A percentile compares a stretch with the other conserved stretches of the same genome.
These are phyloP conservation scores for Zancudomyces culisetae DNA, from an alignment of 371 early-diverging fungal species.

Conservation along the genomic window DNA sequence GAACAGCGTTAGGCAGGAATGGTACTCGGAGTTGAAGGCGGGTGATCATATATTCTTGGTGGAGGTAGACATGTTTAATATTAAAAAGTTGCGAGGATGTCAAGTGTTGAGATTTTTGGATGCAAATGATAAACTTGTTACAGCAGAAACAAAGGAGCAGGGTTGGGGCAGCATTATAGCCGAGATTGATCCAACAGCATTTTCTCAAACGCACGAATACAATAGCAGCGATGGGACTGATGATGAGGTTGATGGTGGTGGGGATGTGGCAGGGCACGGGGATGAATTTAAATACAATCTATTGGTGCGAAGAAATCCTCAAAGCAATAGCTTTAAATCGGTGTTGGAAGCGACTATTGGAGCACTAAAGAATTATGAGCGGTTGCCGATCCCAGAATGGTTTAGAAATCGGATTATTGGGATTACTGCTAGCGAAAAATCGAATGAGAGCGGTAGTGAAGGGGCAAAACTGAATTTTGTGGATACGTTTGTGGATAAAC, in stretches of 20 bases:
- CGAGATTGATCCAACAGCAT: background rate
- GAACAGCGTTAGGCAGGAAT: constrained; percentile 56
- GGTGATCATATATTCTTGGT: constrained; percentile 69
- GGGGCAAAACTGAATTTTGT: constrained; percentile 37
- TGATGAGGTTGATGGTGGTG: constrained; percentile 31
- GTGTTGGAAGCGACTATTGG: constrained; percentile 76
- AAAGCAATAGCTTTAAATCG: constrained; percentile 83
- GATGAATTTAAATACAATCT: constrained; percentile 57
- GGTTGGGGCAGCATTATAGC: background rate
- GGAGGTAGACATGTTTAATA: constrained; percentile 35
- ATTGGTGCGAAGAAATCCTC: constrained; percentile 62
- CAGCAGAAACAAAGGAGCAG: constrained; percentile 40
- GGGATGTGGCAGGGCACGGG: constrained; percentile 3
- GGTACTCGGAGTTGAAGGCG: constrained; percentile 56
- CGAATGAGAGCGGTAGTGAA: constrained; percentile 17
- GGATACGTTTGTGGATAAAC: constrained; percentile 69
- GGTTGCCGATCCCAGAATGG: constrained; percentile 69
- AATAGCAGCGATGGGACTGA: too few species aligned
- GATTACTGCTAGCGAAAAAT: constrained; percentile 75
- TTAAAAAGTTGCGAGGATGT: constrained; percentile 67
- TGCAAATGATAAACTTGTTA: constrained; percentile 51
- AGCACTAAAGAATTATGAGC: constrained; percentile 25
- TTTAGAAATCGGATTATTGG: constrained; percentile 72
- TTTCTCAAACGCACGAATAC: background rate
- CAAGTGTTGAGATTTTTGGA: too few species aligned